phyloP scores from a whole-genome alignment of 768 basidiomycete species.

The Lactarius sp. region DNA sequence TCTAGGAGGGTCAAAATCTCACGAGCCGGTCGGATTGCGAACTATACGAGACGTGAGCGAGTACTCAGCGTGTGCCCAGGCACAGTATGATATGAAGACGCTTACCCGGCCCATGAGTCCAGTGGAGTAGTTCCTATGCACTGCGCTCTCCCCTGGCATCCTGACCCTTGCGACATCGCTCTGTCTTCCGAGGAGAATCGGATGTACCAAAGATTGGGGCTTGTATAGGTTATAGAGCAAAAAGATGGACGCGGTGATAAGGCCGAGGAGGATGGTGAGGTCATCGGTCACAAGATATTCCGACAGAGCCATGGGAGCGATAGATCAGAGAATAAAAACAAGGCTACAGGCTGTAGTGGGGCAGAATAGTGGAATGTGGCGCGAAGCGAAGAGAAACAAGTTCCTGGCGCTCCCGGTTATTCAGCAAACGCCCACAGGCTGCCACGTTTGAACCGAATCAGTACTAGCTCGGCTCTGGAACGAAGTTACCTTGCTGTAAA shows the following conservation, averaged over 20 bases:
- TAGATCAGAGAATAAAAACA: not conserved
- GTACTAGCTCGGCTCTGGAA: not conserved
- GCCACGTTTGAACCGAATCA: too few relatives aligned
- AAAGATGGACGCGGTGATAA: conserved; percentile 72
- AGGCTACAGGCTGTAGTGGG: not conserved
- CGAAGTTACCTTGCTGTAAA: too few relatives aligned
- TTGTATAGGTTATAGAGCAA: conserved; percentile 74
- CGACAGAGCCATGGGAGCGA: conserved; percentile 37
- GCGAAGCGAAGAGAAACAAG: not conserved
- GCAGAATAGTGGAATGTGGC: not conserved
- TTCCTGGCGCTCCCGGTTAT: not conserved
- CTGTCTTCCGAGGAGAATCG: conserved; percentile 89
- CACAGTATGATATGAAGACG: conserved; percentile 28
- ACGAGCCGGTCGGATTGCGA: conserved; percentile 66
- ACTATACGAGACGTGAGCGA: conserved; percentile 40
- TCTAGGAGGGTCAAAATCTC: conserved; percentile 64
- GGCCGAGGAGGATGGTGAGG: conserved; percentile 68
- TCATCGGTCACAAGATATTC: conserved; percentile 73
- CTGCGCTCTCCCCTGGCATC: conserved; percentile 74
- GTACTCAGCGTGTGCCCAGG: conserved; percentile 2
- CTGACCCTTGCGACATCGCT: conserved; percentile 83
- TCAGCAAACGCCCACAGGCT: not conserved
- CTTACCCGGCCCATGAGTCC: conserved; percentile 73
- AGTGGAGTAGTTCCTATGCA: conserved; percentile 88
- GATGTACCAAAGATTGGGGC: conserved; percentile 83